Percentiles rank a stretch among this genome's conserved stretches.
Conservation (phyloP, 1,284 basidiomycete genomes). For the Malassezia dermatis region DNA sequence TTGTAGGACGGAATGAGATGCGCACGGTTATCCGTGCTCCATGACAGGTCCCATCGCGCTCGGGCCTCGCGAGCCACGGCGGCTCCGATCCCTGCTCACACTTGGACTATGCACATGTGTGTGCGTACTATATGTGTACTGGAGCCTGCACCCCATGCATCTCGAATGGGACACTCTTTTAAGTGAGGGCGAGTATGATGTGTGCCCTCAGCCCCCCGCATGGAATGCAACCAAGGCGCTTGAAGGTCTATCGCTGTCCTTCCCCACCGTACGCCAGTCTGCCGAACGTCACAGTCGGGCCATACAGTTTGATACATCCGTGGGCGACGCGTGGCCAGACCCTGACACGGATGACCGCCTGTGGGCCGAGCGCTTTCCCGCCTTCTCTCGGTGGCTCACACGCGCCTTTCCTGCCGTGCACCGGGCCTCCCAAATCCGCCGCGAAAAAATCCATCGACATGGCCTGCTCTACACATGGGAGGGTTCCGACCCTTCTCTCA, state of each 20-base stretch:
- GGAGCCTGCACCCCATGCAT: not conserved
- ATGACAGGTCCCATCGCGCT: not conserved
- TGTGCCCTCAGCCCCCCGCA: constrained; percentile 8
- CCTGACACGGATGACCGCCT: constrained; percentile 21
- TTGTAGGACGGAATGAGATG: not conserved
- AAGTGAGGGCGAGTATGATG: not conserved
- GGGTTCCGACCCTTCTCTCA: constrained; percentile 55
- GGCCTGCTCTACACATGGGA: constrained; percentile 60
- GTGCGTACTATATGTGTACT: not conserved
- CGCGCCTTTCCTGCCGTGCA: constrained; percentile 27
- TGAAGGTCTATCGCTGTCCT: not conserved
- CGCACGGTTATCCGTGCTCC: not conserved
- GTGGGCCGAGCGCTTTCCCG: constrained; percentile 25
- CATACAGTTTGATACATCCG: constrained; percentile 33
- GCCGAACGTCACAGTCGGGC: constrained; percentile 24
- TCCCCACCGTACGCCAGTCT: not conserved
- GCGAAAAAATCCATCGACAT: constrained; percentile 55
- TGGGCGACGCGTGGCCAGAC: constrained; percentile 28
- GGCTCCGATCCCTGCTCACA: not conserved
- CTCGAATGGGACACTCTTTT: not conserved
- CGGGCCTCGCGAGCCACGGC: not conserved
- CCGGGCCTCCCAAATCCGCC: constrained; percentile 18
- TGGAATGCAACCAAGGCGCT: not conserved
- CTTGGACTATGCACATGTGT: not conserved
- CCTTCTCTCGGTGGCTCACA: constrained; percentile 28